A percentile compares a stretch with the other conserved stretches of the same genome.
These are phyloP conservation scores for Coemansia nantahalensis DNA, from an alignment of 192 early-diverging fungal genomes.

Conservation along the genomic window DNA sequence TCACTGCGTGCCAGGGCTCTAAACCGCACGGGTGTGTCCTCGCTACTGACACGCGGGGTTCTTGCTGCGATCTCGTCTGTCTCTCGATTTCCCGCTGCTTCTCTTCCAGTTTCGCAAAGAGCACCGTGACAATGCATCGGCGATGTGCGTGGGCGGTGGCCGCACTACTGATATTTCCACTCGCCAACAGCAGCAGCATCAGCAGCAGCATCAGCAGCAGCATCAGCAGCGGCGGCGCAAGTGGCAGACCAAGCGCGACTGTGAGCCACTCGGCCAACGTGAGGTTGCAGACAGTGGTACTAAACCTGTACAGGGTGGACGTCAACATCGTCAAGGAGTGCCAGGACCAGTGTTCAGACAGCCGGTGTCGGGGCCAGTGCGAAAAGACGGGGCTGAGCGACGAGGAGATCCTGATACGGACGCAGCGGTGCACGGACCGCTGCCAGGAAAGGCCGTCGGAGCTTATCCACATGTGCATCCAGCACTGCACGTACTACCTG, in stretches of 20 bases:
- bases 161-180: neutral
- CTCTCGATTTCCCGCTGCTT: too few species aligned
- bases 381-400: neutral
- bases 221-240: neutral
- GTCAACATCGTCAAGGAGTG: neutral
- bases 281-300: neutral
- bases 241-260: neutral
- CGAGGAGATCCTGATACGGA: slow-evolving; percentile 37
- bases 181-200: neutral
- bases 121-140: neutral
- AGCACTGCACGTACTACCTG: slow-evolving; percentile 43
- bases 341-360: neutral
- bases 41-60: too few species aligned
- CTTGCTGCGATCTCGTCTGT: too few species aligned
- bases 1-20: too few species aligned
- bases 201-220: neutral
- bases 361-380: slow-evolving; percentile 15
- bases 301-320: neutral
- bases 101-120: too few species aligned
- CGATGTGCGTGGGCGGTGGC: neutral
- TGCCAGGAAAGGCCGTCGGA: slow-evolving; percentile 38
- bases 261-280: neutral
- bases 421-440: slow-evolving; percentile 34
- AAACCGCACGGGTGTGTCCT: too few species aligned
- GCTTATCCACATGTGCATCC: slow-evolving; percentile 47